A percentile compares a stretch with the other conserved stretches of the same genome.
Evolutionary conservation across 2,329 filamentous ascomycete genomes (phyloP).

Genomic region (Diaporthe helianthi): DNA sequence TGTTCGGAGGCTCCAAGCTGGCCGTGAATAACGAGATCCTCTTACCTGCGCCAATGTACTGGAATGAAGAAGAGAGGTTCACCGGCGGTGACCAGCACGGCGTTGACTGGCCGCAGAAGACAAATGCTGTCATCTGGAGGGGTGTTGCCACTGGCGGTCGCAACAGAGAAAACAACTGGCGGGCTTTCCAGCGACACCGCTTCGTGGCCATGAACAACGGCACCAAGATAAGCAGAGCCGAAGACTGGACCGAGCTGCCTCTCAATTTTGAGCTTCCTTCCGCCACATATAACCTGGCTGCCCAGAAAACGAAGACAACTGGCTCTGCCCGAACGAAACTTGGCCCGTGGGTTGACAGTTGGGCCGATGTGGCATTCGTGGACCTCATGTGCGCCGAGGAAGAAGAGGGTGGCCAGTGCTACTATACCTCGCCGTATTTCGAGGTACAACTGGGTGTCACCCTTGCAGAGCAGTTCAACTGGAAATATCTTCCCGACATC

Average conservation of each 20-base stretch:
- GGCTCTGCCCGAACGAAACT: conserved; percentile 42
- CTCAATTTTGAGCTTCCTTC: conserved; percentile 63
- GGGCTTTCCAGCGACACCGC: conserved; percentile 76
- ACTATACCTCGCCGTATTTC: conserved; percentile 58
- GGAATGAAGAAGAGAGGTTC: conserved; percentile 68
- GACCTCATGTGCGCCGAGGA: conserved; percentile 59
- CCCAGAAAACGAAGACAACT: conserved; percentile 47
- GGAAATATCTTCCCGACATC: conserved; percentile 78
- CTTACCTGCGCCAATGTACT: conserved; percentile 74
- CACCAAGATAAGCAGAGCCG: conserved; percentile 60
- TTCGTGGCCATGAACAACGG: conserved; percentile 77
- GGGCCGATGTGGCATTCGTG: conserved; percentile 60
- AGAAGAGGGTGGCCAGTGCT: conserved; percentile 48
- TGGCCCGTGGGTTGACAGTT: conserved; percentile 56
- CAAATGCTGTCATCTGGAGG: conserved; percentile 64
- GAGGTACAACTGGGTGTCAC: conserved; percentile 47
- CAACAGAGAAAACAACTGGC: conserved; percentile 69
- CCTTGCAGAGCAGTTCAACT: conserved; percentile 61
- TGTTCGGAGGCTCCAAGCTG: conserved; percentile 74
- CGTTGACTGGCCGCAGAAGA: conserved; percentile 65
- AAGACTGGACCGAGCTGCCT: conserved; percentile 50
- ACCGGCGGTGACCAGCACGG: conserved; percentile 62
- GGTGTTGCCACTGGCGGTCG: conserved; percentile 71
- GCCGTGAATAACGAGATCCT: conserved; percentile 75
- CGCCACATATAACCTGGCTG: conserved; percentile 54